Evolutionary conservation across 2,329 filamentous ascomycete genomes (phyloP).

Genomic region (Colletotrichum nymphaeae): DNA sequence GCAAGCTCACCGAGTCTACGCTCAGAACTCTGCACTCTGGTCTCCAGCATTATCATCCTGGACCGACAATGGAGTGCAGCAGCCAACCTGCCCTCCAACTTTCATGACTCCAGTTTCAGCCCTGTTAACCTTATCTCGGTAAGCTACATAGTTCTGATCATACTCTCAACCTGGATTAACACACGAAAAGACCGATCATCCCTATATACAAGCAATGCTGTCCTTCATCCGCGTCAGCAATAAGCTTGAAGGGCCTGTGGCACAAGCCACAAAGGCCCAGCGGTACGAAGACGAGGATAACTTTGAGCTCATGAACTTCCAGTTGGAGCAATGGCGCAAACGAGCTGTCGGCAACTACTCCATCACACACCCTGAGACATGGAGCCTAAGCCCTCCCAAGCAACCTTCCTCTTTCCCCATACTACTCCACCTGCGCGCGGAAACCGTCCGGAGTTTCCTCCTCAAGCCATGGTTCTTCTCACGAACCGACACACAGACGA

Average conservation of each 20-base stretch:
- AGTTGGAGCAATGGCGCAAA: slow-evolving; percentile 41
- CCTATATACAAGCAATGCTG: neutral
- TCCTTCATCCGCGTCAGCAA: slow-evolving; percentile 38
- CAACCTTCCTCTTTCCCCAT: neutral
- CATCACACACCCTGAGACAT: neutral
- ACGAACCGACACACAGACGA: neutral
- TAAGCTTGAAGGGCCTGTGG: slow-evolving; percentile 37
- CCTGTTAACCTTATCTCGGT: neutral
- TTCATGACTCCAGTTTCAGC: neutral
- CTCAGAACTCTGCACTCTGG: neutral
- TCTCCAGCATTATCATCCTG: neutral
- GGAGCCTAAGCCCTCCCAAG: neutral
- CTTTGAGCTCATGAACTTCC: slow-evolving; percentile 44
- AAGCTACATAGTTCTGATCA: neutral
- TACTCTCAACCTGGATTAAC: neutral
- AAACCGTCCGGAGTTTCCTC: neutral
- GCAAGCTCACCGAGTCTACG: neutral
- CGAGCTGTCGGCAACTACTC: slow-evolving; percentile 36
- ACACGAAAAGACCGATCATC: neutral
- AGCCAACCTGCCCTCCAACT: neutral
- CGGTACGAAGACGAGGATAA: slow-evolving; percentile 40
- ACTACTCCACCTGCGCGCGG: neutral
- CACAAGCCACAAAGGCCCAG: slow-evolving; percentile 28
- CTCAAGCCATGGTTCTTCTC: neutral
- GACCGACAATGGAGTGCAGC: neutral